phyloP scores from a whole-genome alignment of 805 yeast genomes.

The Candida cerambycidarum region DNA sequence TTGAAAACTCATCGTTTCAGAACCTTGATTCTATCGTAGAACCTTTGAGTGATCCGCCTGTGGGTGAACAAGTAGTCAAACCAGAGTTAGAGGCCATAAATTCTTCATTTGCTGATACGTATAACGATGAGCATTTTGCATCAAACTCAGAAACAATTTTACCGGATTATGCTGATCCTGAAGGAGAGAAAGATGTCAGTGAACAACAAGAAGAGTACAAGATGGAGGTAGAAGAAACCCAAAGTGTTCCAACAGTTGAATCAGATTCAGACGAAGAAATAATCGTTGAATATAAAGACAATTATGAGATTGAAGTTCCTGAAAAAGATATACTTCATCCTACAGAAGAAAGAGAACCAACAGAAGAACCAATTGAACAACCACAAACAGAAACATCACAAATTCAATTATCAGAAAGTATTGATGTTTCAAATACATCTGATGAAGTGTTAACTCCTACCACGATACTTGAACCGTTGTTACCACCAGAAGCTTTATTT shows the following conservation, averaged over 20 bases:
- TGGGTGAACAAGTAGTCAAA: neutral
- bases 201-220: neutral
- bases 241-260: neutral
- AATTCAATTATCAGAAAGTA: too few species aligned
- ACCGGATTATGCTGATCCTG: neutral
- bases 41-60: neutral
- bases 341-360: slow-evolving; percentile 6
- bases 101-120: slow-evolving; percentile 1
- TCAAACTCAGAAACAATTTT: neutral
- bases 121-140: slow-evolving; percentile 1
- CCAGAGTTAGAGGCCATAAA: neutral
- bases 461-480: neutral
- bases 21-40: neutral
- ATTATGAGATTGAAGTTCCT: slow-evolving; percentile 2
- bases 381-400: neutral
- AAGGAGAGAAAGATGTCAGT: neutral
- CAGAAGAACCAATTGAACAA: neutral
- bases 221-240: too few species aligned
- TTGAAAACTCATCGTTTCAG: neutral
- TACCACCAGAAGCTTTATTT: slow-evolving; percentile 2
- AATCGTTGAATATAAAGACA: slow-evolving; percentile 3
- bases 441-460: neutral
- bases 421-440: neutral
- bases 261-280: neutral
- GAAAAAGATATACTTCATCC: slow-evolving; percentile 8